Conservation (phyloP, 805 yeast genomes). For the Pichia sporocuriosa region DNA sequence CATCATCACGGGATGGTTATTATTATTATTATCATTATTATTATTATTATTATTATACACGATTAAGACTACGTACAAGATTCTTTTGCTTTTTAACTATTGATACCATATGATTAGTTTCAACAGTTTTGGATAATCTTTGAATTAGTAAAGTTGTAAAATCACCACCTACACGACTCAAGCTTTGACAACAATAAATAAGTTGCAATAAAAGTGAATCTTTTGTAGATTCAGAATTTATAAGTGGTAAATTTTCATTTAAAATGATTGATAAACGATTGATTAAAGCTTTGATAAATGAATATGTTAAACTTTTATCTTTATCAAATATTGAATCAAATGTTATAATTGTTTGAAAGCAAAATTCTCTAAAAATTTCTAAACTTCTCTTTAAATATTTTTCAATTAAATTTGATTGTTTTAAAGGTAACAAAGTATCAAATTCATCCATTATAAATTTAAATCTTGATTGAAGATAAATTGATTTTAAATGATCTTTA, state of each 20-base stretch:
- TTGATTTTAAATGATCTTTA: conserved; percentile 38
- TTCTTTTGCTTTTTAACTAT: conserved; percentile 36
- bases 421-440: conserved; percentile 48
- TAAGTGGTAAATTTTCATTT: conserved; percentile 14
- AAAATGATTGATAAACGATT: conserved; percentile 28
- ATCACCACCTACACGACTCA: conserved; percentile 63
- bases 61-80: conserved; percentile 18
- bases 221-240: conserved; percentile 27
- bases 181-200: conserved; percentile 78
- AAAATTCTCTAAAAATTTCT: conserved; percentile 79
- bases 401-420: conserved; percentile 43
- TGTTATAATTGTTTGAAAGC: conserved; percentile 65
- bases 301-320: conserved; percentile 29
- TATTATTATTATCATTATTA: too few relatives aligned
- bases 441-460: conserved; percentile 61
- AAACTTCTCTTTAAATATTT: conserved; percentile 70
- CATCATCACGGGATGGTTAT: too few relatives aligned
- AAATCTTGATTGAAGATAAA: conserved; percentile 62
- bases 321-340: conserved; percentile 51
- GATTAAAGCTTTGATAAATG: conserved; percentile 32
- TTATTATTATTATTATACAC: background rate
- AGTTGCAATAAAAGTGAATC: conserved; percentile 75
- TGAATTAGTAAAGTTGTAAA: conserved; percentile 45
- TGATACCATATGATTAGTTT: background rate
- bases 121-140: background rate